Percentiles rank a stretch among this genome's conserved stretches.
These are phyloP conservation scores for Pleurotus djamor DNA, from an alignment of 768 basidiomycete genomes.

Conservation along the genomic window DNA sequence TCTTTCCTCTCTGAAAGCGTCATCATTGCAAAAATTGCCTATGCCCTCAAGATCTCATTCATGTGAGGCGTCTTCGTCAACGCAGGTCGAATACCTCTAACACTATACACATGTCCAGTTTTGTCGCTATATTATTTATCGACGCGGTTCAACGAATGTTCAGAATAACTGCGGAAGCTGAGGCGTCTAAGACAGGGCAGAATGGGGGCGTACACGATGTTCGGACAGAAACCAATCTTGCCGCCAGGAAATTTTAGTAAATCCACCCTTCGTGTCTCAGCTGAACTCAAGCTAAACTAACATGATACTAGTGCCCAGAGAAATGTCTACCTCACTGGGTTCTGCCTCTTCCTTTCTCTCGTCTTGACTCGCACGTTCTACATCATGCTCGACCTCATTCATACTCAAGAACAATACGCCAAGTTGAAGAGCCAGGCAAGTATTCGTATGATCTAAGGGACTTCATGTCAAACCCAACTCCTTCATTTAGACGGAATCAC, in stretches of 20 bases:
- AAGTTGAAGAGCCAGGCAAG: slow-evolving; percentile 68
- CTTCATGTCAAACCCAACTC: not conserved
- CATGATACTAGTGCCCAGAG: slow-evolving; percentile 67
- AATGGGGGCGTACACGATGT: slow-evolving; percentile 50
- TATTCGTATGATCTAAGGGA: not conserved
- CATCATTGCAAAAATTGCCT: slow-evolving; percentile 81
- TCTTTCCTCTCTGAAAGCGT: slow-evolving; percentile 66
- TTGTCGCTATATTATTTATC: slow-evolving; percentile 82
- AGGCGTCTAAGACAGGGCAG: slow-evolving; percentile 58
- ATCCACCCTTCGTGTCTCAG: slow-evolving; percentile 20
- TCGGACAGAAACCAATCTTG: slow-evolving; percentile 82
- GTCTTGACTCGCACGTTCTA: slow-evolving; percentile 92
- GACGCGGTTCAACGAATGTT: slow-evolving; percentile 95
- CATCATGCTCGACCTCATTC: slow-evolving; percentile 88
- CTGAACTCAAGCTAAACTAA: not conserved
- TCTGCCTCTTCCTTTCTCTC: slow-evolving; percentile 93
- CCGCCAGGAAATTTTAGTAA: slow-evolving; percentile 93
- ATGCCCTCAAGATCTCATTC: slow-evolving; percentile 92
- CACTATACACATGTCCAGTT: slow-evolving; percentile 36
- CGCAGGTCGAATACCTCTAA: not conserved
- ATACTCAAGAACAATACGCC: slow-evolving; percentile 84
- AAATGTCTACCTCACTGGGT: slow-evolving; percentile 91
- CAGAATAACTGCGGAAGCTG: slow-evolving; percentile 70
- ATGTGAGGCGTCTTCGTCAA: slow-evolving; percentile 51
- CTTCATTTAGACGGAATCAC: slow-evolving; percentile 10